phyloP scores from a whole-genome alignment of 176 grass and related monocot genomes.

The Bothriochloa decipiens region DNA sequence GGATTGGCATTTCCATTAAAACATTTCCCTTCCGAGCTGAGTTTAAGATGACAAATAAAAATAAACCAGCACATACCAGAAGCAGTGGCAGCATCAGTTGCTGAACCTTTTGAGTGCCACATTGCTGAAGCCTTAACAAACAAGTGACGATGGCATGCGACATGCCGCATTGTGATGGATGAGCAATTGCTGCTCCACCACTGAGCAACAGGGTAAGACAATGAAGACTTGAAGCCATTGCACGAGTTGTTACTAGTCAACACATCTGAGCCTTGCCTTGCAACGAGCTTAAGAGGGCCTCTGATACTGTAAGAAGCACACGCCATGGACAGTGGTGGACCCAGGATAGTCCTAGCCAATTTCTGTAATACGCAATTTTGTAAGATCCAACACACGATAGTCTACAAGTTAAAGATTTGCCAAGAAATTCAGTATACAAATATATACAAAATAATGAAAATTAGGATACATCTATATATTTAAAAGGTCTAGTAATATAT shows the following conservation, averaged over 20 bases:
- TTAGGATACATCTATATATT: too few species aligned
- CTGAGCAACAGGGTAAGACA: slow-evolving; percentile 37
- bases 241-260: background rate
- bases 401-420: background rate
- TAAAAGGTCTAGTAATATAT: background rate
- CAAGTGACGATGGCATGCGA: background rate
- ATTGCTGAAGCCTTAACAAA: background rate
- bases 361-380: background rate
- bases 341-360: background rate
- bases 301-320: slow-evolving; percentile 43
- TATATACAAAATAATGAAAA: too few species aligned
- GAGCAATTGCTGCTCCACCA: slow-evolving; percentile 24
- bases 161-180: background rate
- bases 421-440: background rate
- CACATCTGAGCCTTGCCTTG: background rate
- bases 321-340: slow-evolving; percentile 45
- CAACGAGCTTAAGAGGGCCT: slow-evolving; percentile 36
- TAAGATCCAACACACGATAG: background rate
- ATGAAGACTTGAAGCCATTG: slow-evolving; percentile 20
- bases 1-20: background rate
- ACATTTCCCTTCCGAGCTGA: background rate
- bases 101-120: slow-evolving; percentile 25
- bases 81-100: background rate
- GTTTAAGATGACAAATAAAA: background rate
- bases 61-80: background rate